Percentiles rank a stretch among this genome's conserved stretches.
Evolutionary conservation across 805 yeast species (phyloP).

Genomic region (Ogataea corticis): DNA sequence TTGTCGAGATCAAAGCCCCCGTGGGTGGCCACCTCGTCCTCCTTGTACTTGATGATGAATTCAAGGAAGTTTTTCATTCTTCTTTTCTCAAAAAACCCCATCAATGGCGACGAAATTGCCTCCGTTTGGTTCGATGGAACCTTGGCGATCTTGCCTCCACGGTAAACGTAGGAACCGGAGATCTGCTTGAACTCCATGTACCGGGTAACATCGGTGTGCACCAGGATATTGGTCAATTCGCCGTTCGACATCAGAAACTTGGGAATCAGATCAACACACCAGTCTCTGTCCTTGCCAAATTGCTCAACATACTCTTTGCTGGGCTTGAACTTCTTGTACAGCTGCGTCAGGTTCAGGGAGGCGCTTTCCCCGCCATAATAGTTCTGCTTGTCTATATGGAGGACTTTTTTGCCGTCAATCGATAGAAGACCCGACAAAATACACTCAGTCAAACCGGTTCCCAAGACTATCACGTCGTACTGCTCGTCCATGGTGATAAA

Average conservation of each 20-base stretch:
- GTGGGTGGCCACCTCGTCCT: conserved; percentile 76
- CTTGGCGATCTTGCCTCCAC: conserved; percentile 87
- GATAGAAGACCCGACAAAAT: conserved; percentile 89
- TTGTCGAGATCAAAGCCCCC: conserved; percentile 83
- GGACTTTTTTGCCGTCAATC: conserved; percentile 96
- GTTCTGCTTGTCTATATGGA: conserved; percentile 94
- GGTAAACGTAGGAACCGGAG: conserved; percentile 92
- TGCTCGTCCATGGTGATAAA: conserved; percentile 75
- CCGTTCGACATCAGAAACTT: conserved; percentile 98
- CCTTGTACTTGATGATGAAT: conserved; percentile 79
- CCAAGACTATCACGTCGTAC: conserved; percentile 95
- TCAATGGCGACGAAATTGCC: conserved; percentile 85
- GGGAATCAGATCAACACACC: conserved; percentile 97
- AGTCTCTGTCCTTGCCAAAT: conserved; percentile 91
- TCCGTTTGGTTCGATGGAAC: conserved; percentile 92
- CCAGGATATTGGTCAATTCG: conserved; percentile 90
- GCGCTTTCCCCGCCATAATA: conserved; percentile 96
- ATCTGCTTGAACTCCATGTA: conserved; percentile 96
- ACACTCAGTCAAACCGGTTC: conserved; percentile 95
- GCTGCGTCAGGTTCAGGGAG: conserved; percentile 69
- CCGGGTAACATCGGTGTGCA: conserved; percentile 93
- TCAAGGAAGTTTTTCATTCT: conserved; percentile 91
- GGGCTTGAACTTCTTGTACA: conserved; percentile 87
- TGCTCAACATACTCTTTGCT: conserved; percentile 65
- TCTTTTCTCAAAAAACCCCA: conserved; percentile 96